Percentiles rank a stretch among this genome's conserved stretches.
Evolutionary conservation across 1,284 basidiomycete species (phyloP).

Genomic region (Apiotrichum sp.): DNA sequence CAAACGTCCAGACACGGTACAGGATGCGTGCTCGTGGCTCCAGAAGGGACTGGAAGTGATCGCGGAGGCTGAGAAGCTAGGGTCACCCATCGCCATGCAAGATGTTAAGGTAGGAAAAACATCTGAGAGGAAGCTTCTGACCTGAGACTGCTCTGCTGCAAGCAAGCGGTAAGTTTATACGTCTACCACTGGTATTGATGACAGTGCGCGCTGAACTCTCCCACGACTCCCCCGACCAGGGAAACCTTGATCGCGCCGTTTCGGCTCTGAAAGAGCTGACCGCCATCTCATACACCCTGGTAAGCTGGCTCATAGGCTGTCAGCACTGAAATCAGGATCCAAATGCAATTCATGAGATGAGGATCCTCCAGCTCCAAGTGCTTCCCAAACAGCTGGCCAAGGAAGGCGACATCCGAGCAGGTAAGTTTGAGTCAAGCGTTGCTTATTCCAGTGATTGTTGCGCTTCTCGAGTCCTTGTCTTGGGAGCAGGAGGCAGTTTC

Average conservation of each 20-base stretch:
- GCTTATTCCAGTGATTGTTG: not conserved
- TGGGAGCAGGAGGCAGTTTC: conserved; percentile 4
- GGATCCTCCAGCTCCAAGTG: conserved; percentile 5
- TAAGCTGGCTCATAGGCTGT: not conserved
- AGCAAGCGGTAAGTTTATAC: no score
- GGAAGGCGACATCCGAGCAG: not conserved
- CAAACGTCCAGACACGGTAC: not conserved
- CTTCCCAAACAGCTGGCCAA: conserved; percentile 3
- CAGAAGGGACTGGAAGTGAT: conserved; percentile 3
- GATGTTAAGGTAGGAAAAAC: conserved; percentile 6
- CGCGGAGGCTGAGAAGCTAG: not conserved
- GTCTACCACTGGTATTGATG: not conserved
- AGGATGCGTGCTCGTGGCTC: conserved; percentile 4
- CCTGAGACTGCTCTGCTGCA: no score
- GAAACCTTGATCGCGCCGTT: not conserved
- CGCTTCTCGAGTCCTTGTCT: not conserved
- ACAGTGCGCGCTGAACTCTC: conserved; percentile 8
- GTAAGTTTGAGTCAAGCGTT: not conserved
- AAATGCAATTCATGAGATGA: conserved; percentile 3
- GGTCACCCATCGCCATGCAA: not conserved
- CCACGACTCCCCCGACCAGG: not conserved
- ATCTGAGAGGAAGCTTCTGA: not conserved
- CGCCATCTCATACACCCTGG: not conserved
- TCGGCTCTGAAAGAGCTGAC: not conserved
- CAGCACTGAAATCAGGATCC: conserved; percentile 1